Evolutionary conservation across 1,284 basidiomycete genomes (phyloP).

Genomic region (Trichosporon faecale): DNA sequence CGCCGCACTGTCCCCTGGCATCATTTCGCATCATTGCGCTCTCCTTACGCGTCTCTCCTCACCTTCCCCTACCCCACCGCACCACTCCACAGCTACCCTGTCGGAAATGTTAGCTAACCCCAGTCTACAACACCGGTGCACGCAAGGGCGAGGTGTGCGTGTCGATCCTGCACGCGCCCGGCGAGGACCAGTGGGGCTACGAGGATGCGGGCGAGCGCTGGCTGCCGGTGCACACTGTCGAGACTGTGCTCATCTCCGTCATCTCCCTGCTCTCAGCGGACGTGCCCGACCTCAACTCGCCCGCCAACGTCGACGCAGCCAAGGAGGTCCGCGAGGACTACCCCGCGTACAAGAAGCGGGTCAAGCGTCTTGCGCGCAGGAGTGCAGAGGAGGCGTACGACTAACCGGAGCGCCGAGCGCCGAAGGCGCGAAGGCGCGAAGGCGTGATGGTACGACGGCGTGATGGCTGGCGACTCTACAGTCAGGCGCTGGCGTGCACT

Average conservation of each 20-base stretch:
- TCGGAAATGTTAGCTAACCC: background rate
- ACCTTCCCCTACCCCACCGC: background rate
- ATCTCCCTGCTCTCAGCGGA: constrained; percentile 93
- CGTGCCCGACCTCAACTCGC: constrained; percentile 87
- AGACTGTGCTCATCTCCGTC: constrained; percentile 93
- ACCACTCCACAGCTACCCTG: background rate
- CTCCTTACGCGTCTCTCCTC: background rate
- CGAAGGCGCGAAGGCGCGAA: background rate
- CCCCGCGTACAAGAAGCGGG: constrained; percentile 84
- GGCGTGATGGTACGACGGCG: too few species aligned
- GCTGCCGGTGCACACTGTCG: constrained; percentile 94
- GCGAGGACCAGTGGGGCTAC: constrained; percentile 96
- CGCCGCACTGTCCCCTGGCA: too few species aligned
- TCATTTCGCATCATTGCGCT: too few species aligned
- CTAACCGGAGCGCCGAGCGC: constrained; percentile 37
- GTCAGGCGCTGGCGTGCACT: too few species aligned
- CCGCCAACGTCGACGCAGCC: constrained; percentile 95
- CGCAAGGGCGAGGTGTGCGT: constrained; percentile 89
- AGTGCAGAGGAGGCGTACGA: constrained; percentile 84
- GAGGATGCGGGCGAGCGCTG: constrained; percentile 97
- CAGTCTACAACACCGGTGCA: constrained; percentile 89
- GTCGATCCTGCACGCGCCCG: constrained; percentile 93
- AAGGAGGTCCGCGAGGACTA: constrained; percentile 79
- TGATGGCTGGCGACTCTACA: too few species aligned
- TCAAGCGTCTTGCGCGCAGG: constrained; percentile 74